These are phyloP conservation scores for Penicillium manginii DNA, from an alignment of 495 filamentous ascomycete genomes.

Conservation along the genomic window DNA sequence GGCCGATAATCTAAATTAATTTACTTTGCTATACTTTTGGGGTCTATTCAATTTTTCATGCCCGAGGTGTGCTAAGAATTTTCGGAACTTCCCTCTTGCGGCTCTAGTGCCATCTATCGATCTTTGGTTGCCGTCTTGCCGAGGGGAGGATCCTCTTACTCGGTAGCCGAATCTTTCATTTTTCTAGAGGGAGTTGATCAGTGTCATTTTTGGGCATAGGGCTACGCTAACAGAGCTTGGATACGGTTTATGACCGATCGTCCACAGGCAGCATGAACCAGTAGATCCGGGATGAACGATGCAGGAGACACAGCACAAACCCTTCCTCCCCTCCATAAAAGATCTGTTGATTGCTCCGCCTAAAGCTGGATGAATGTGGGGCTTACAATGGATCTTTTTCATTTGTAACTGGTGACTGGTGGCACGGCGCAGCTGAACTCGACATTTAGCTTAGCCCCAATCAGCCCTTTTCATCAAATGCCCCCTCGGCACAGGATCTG, in stretches of 20 bases:
- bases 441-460: neutral
- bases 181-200: neutral
- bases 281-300: constrained; percentile 20
- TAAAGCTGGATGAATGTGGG: constrained; percentile 3
- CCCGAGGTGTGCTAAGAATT: neutral
- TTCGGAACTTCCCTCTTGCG: neutral
- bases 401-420: constrained; percentile 1
- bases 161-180: neutral
- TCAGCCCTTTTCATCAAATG: constrained; percentile 6
- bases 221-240: constrained; percentile 11
- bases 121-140: neutral
- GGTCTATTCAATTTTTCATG: neutral
- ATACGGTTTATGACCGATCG: constrained; percentile 24
- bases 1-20: constrained; percentile 1
- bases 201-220: neutral
- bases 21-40: neutral
- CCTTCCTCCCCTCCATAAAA: neutral
- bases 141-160: neutral
- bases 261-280: constrained; percentile 12
- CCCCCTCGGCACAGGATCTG: neutral
- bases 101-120: constrained; percentile 2
- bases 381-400: constrained; percentile 7
- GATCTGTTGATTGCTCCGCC: neutral
- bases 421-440: constrained; percentile 22
- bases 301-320: constrained; percentile 11